Percentiles rank a stretch among this genome's conserved stretches.
Evolutionary conservation across 306 rosid genomes (phyloP).

Genomic region (Vachellia collinsii): DNA sequence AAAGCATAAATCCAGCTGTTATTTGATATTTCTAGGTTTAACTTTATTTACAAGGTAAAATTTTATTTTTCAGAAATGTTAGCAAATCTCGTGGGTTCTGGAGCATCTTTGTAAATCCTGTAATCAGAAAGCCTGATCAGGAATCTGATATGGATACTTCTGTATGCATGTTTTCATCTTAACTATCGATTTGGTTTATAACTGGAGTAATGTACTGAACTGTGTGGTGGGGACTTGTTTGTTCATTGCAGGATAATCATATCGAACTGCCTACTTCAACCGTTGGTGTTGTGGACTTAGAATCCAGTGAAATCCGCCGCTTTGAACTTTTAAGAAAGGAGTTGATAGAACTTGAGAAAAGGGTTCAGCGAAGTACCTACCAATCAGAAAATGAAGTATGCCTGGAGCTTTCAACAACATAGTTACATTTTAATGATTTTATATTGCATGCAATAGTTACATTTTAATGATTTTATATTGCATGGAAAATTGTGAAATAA

Average conservation of each 20-base stretch:
- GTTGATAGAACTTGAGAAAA: slow-evolving; percentile 83
- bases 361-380: slow-evolving; percentile 81
- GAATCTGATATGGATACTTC: slow-evolving; percentile 55
- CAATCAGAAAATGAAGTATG: slow-evolving; percentile 73
- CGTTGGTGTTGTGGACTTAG: slow-evolving; percentile 49
- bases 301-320: slow-evolving; percentile 75
- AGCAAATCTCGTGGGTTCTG: slow-evolving; percentile 59
- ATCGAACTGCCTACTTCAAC: slow-evolving; percentile 57
- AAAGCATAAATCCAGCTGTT: not conserved
- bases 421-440: slow-evolving; percentile 20
- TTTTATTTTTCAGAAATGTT: slow-evolving; percentile 43
- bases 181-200: slow-evolving; percentile 28
- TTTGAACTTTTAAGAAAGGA: slow-evolving; percentile 84
- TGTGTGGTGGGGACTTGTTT: slow-evolving; percentile 35
- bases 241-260: slow-evolving; percentile 65
- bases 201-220: slow-evolving; percentile 31
- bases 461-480: slow-evolving; percentile 27
- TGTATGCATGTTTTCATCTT: slow-evolving; percentile 48
- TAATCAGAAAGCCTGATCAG: slow-evolving; percentile 54
- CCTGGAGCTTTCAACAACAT: slow-evolving; percentile 18
- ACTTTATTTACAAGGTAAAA: slow-evolving; percentile 4
- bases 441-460: slow-evolving; percentile 10
- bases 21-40: slow-evolving; percentile 1
- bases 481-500: not conserved
- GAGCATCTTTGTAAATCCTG: slow-evolving; percentile 59